Conservation (phyloP, 805 yeast species). For the Blastobotrys terrestris region DNA sequence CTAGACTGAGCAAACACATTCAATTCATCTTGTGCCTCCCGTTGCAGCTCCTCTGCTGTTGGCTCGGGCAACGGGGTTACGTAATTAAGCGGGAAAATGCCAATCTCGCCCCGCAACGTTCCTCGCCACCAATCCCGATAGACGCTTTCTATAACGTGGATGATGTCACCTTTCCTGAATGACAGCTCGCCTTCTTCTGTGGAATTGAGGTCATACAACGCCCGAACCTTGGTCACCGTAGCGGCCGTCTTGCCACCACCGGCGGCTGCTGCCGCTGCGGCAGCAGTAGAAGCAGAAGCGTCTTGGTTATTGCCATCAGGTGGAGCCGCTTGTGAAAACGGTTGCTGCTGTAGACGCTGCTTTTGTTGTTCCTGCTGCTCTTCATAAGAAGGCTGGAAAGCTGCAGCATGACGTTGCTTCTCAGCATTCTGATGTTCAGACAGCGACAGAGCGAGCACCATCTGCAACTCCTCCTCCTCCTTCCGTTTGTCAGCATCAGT, state of each 20-base stretch:
- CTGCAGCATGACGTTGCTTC: not conserved
- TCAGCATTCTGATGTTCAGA: conserved; percentile 43
- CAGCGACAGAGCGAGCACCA: conserved; percentile 68
- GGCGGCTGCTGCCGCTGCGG: conserved; percentile 5
- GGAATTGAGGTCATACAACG: conserved; percentile 74
- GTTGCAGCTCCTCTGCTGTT: conserved; percentile 50
- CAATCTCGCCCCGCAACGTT: conserved; percentile 68
- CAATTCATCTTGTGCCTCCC: conserved; percentile 46
- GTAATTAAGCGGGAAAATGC: conserved; percentile 89
- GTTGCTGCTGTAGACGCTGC: conserved; percentile 13
- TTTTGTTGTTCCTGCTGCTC: conserved; percentile 8
- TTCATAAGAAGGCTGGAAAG: conserved; percentile 4
- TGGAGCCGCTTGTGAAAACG: conserved; percentile 11
- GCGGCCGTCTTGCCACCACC: conserved; percentile 27
- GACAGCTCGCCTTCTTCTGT: conserved; percentile 83
- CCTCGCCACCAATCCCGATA: conserved; percentile 97
- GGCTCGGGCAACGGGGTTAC: conserved; percentile 73
- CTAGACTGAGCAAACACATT: conserved; percentile 46
- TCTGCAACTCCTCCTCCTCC: conserved; percentile 77
- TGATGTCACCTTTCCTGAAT: conserved; percentile 80
- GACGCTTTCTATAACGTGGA: conserved; percentile 78
- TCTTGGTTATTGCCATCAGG: too few species aligned
- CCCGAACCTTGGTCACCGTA: conserved; percentile 62
- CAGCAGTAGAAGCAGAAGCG: too few species aligned
- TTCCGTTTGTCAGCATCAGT: conserved; percentile 39